Conservation (phyloP, 805 yeast genomes). For the Ogataea zsoltii region DNA sequence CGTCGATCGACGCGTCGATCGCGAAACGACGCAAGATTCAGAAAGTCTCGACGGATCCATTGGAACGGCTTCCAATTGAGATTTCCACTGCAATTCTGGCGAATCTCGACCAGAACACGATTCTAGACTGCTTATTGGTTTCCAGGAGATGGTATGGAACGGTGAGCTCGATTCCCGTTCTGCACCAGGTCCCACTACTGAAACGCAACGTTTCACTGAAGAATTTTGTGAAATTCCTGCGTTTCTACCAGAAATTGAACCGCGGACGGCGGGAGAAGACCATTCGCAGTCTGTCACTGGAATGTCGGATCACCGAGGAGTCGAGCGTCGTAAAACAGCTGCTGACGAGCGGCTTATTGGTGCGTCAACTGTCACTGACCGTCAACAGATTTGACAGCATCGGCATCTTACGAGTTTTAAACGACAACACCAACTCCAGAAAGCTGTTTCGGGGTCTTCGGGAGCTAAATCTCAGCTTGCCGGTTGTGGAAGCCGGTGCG, state of each 20-base stretch:
- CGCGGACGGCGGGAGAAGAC: constrained; percentile 8
- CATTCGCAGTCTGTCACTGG: constrained; percentile 9
- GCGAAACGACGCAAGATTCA: constrained; percentile 8
- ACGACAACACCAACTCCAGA: constrained; percentile 11
- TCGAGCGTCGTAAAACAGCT: constrained; percentile 17
- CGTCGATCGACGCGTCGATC: background rate
- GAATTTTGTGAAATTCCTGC: constrained; percentile 18
- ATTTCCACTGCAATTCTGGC: constrained; percentile 15
- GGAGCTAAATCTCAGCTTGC: constrained; percentile 15
- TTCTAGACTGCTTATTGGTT: constrained; percentile 20
- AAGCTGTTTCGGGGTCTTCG: constrained; percentile 11
- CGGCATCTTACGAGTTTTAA: constrained; percentile 10
- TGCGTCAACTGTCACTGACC: constrained; percentile 7
- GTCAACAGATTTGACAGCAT: constrained; percentile 12
- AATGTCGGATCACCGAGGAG: constrained; percentile 17
- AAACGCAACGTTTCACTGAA: constrained; percentile 8
- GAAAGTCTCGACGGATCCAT: constrained; percentile 20
- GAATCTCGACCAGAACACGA: constrained; percentile 16
- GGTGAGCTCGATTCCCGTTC: constrained; percentile 12
- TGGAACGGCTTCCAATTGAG: constrained; percentile 29
- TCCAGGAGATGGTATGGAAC: constrained; percentile 19
- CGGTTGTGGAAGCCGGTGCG: constrained; percentile 18
- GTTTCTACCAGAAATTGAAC: constrained; percentile 13
- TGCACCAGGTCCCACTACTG: constrained; percentile 15
- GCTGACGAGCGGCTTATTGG: constrained; percentile 11